Percentiles rank a stretch among this genome's conserved stretches.
Evolutionary conservation across 352 stramenopile species (phyloP).

Genomic region (Phytophthora pini): DNA sequence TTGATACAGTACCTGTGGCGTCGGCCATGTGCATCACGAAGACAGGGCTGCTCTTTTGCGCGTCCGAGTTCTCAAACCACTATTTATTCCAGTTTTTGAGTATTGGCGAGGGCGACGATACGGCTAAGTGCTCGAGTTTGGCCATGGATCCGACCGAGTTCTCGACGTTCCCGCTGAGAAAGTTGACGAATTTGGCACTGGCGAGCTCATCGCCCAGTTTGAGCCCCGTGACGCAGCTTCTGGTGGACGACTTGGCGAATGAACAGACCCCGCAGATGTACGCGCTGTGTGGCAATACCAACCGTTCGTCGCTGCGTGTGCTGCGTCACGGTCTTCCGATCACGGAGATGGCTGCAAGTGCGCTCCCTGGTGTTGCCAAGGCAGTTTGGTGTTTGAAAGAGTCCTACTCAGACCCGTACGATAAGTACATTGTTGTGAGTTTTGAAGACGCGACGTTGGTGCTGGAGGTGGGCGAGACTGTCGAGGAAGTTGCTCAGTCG

Average conservation of each 20-base stretch:
- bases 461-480: constrained; percentile 96
- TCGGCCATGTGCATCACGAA: constrained; percentile 98
- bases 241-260: constrained; percentile 95
- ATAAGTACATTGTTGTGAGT: constrained; percentile 99
- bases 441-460: constrained; percentile 99
- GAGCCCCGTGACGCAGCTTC: constrained; percentile 94
- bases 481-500: constrained; percentile 97
- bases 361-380: constrained; percentile 95
- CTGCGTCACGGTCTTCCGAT: constrained; percentile 96
- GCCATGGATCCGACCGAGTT: constrained; percentile 71
- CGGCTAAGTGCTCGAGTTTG: constrained; percentile 72
- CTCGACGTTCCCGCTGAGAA: constrained; percentile 78
- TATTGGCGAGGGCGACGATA: constrained; percentile 93
- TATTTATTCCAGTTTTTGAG: constrained; percentile 98
- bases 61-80: constrained; percentile 98
- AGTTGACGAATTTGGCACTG: constrained; percentile 90
- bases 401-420: constrained; percentile 69
- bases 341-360: constrained; percentile 96
- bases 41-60: constrained; percentile 96
- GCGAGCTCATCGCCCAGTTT: constrained; percentile 88
- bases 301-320: constrained; percentile 94
- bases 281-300: constrained; percentile 93
- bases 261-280: constrained; percentile 98
- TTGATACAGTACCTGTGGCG: constrained; percentile 97
- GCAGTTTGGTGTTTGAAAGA: constrained; percentile 96